These are phyloP conservation scores for Anisodus acutangulus DNA, from an alignment of 257 asterid genomes.

Conservation along the genomic window DNA sequence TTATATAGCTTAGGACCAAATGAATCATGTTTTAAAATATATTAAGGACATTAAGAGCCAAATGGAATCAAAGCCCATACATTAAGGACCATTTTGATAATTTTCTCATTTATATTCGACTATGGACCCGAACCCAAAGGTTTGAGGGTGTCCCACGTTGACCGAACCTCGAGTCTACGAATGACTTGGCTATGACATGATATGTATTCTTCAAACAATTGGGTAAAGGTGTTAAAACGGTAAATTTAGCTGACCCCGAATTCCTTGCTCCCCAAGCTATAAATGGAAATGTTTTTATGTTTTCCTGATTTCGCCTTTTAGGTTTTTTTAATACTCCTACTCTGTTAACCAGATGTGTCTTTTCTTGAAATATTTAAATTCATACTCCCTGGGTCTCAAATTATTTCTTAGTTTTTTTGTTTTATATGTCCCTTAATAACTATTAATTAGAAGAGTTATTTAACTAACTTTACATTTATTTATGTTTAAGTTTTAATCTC, in stretches of 20 bases:
- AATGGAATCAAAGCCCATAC: no score
- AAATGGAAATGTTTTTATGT: conserved; percentile 32
- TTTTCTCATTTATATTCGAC: not conserved
- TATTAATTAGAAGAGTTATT: no score
- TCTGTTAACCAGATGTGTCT: not conserved
- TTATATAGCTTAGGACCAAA: no score
- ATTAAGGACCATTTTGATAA: no score
- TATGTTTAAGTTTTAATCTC: no score
- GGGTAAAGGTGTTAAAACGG: conserved; percentile 33
- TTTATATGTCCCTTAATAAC: no score
- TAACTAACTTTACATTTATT: no score
- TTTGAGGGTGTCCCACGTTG: conserved; percentile 49
- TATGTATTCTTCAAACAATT: conserved; percentile 24
- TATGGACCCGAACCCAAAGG: conserved; percentile 25
- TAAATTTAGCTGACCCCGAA: conserved; percentile 37
- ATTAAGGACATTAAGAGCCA: no score
- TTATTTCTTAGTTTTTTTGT: no score
- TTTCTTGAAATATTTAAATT: not conserved
- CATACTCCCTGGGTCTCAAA: not conserved
- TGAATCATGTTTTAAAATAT: no score
- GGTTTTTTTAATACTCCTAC: not conserved
- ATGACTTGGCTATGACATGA: not conserved
- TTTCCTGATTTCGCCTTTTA: not conserved
- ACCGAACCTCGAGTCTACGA: conserved; percentile 53
- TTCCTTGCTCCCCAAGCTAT: conserved; percentile 82